A percentile compares a stretch with the other conserved stretches of the same genome.
Conservation (phyloP, 805 yeast species). For the Wickerhamiella slavikovae region DNA sequence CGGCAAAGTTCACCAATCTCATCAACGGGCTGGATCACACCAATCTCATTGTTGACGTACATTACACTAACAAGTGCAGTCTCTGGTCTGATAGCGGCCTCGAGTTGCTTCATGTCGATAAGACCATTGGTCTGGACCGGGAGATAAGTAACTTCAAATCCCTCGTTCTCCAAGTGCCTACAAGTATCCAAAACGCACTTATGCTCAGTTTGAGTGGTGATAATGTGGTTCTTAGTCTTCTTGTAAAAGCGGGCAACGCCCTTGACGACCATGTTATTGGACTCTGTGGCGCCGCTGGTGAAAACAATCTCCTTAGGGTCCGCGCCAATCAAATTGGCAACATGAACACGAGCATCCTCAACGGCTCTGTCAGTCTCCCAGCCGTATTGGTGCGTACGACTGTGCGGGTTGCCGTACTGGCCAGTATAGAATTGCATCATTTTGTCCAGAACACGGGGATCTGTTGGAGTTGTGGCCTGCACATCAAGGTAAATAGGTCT, state of each 20-base stretch:
- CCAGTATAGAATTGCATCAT: conserved; percentile 40
- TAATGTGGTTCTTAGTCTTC: conserved; percentile 78
- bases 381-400: conserved; percentile 91
- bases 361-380: conserved; percentile 96
- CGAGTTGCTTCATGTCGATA: conserved; percentile 55
- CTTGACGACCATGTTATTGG: conserved; percentile 84
- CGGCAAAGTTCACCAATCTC: conserved; percentile 83
- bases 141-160: conserved; percentile 85
- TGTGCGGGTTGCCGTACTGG: conserved; percentile 92
- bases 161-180: conserved; percentile 87
- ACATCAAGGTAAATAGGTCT: conserved; percentile 92
- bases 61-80: conserved; percentile 79
- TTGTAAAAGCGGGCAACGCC: conserved; percentile 90
- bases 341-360: conserved; percentile 62
- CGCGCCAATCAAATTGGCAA: conserved; percentile 74
- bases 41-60: conserved; percentile 97
- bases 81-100: conserved; percentile 70
- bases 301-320: conserved; percentile 93
- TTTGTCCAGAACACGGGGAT: conserved; percentile 63
- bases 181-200: conserved; percentile 97
- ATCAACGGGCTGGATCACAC: conserved; percentile 88
- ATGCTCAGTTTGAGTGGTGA: conserved; percentile 94
- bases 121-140: conserved; percentile 71
- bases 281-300: conserved; percentile 96
- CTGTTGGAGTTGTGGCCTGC: conserved; percentile 97